Conservation (phyloP, 192 early-diverging fungal species). For the Powellomyces hirtus region DNA sequence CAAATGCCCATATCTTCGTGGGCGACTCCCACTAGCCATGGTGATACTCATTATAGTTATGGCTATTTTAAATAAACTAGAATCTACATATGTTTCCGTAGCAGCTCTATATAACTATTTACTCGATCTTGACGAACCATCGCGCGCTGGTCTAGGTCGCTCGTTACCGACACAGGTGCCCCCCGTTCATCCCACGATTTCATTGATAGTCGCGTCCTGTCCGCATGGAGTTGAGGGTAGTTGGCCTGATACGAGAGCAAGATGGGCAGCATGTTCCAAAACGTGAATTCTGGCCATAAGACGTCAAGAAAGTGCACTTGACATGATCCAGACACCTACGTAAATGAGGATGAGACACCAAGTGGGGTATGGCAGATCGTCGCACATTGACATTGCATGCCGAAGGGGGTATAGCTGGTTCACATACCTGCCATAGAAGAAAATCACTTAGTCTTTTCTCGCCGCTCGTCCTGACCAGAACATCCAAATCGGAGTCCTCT, state of each 20-base stretch:
- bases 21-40: no score
- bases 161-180: no score
- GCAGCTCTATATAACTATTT: no score
- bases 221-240: no score
- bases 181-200: no score
- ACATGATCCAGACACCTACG: conserved; percentile 49
- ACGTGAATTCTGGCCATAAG: conserved; percentile 94
- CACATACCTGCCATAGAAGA: conserved; percentile 80
- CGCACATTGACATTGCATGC: neutral
- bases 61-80: no score
- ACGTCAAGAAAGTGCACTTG: conserved; percentile 86
- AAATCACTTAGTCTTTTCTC: conserved; percentile 94
- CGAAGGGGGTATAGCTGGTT: neutral
- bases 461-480: conserved; percentile 92
- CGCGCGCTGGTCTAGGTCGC: no score
- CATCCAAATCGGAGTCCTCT: conserved; percentile 57
- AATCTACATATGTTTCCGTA: no score
- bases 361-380: neutral
- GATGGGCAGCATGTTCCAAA: conserved; percentile 80
- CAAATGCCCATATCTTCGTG: no score
- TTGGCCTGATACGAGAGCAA: conserved; percentile 83
- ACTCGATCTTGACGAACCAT: no score
- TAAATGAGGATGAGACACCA: neutral
- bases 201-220: no score
- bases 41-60: no score